Evolutionary conservation across 1,139 yeast species (phyloP), one percentile per base, ranked within the genome.

Genomic region (Nakaseomyces sp.): DNA sequence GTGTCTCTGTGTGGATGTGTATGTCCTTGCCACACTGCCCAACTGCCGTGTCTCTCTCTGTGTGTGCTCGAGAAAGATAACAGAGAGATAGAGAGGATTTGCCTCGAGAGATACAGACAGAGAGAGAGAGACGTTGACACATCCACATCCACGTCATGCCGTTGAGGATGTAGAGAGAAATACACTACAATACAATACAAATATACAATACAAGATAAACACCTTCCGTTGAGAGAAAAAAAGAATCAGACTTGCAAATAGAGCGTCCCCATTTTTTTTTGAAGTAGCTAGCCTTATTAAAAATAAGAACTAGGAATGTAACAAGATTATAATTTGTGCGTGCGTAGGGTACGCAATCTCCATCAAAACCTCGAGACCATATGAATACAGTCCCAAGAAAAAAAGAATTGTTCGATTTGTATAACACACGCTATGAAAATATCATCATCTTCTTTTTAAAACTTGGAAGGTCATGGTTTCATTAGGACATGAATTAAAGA

Each of bases 271-370:
- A 6, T 22, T 6, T 22, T 6, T 22, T 22, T 22, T 22, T 22
- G n/a, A 26, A 26, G 24, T 22, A 58, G 54, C 56, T 54, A 47
- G 20, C 22, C 26, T 19, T 8, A 8, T n/a, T n/a, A n/a, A n/a
- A n/a, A n/a, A n/a, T 5, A 24, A 15, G 12, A 7, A 22, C 26
- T 41, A 45, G 52, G 59, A 9, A 7, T 59, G 65, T 61, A 61
- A 61, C 65, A 61, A 61, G 65, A 58, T 59, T 45, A 54, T 53
- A 50, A 47, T n/a, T 8, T 10, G 49, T 13, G 53, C 61, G n/a
- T 60, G 64, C 64, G 63, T 56, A 54, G 65, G 63, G 52, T 57
- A 63, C 64, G 57, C 62, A 47, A 41, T 61, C 65, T 56, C 65
- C 65, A 61, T 54, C 48, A 61, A 60, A 56, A 60, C 65, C 65